Evolutionary conservation across 345 rosid genomes (phyloP).

Genomic region (Excoecaria agallocha): DNA sequence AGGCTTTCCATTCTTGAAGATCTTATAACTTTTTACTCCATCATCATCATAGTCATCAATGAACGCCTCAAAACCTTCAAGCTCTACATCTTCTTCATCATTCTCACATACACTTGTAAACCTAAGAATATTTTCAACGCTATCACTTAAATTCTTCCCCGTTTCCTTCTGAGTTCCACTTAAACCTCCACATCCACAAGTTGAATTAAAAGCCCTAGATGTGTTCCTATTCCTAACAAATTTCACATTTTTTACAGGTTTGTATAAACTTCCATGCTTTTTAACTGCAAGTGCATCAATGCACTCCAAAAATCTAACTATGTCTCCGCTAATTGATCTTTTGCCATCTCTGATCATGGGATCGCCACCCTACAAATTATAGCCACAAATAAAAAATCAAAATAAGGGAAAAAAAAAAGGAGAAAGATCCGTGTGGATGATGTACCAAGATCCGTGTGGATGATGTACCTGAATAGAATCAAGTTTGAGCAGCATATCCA

Average conservation of each 20-base stretch:
- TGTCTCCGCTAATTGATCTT: conserved; percentile 61
- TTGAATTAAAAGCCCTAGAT: conserved; percentile 27
- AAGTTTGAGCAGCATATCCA: conserved; percentile 63
- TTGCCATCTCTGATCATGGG: conserved; percentile 78
- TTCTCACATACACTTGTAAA: conserved; percentile 39
- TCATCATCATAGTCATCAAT: conserved; percentile 32
- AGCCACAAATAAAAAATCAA: background rate
- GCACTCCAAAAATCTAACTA: conserved; percentile 57
- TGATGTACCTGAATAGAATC: conserved; percentile 71
- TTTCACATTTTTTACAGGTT: conserved; percentile 36
- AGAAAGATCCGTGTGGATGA: background rate
- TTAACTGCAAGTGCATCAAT: conserved; percentile 49
- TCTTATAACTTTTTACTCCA: conserved; percentile 20
- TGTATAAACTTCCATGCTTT: conserved; percentile 33
- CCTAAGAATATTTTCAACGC: conserved; percentile 43
- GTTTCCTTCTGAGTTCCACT: conserved; percentile 35
- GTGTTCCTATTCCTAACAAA: conserved; percentile 28
- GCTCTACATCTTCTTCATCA: conserved; percentile 52
- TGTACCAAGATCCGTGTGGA: no score
- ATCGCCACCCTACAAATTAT: conserved; percentile 51
- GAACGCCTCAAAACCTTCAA: conserved; percentile 55
- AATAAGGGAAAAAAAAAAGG: background rate
- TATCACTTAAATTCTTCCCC: conserved; percentile 41
- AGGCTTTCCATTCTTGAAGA: conserved; percentile 18
- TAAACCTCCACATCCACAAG: conserved; percentile 16